Evolutionary conservation across 257 asterid species (phyloP).

Genomic region (Scutellaria galericulata): DNA sequence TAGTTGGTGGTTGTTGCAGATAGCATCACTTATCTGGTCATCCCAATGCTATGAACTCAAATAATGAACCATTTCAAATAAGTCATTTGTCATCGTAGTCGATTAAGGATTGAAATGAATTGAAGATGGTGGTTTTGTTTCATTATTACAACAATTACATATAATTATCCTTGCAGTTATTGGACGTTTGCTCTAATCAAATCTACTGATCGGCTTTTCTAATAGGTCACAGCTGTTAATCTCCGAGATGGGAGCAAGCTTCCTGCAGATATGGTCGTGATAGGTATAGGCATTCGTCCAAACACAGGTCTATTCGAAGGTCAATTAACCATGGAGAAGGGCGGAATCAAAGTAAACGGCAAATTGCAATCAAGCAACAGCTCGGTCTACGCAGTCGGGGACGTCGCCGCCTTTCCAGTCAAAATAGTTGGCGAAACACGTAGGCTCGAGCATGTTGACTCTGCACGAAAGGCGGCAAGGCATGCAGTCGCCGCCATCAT

Average conservation of each 20-base stretch:
- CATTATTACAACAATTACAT: not conserved
- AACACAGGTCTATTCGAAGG: constrained; percentile 91
- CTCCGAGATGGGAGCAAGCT: constrained; percentile 80
- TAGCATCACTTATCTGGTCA: not conserved
- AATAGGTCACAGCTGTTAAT: constrained; percentile 80
- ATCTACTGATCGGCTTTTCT: constrained; percentile 11
- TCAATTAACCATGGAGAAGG: constrained; percentile 85
- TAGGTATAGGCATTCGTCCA: constrained; percentile 94
- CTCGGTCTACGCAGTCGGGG: constrained; percentile 85
- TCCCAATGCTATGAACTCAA: not conserved
- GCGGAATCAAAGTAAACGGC: constrained; percentile 86
- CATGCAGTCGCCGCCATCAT: constrained; percentile 77
- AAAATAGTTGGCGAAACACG: constrained; percentile 71
- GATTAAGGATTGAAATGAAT: not conserved
- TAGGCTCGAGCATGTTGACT: constrained; percentile 88
- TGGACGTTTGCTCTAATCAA: not conserved
- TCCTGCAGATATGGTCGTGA: constrained; percentile 83
- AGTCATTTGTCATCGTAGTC: not conserved
- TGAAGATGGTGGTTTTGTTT: not conserved
- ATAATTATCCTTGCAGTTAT: constrained; percentile 16
- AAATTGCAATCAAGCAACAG: constrained; percentile 78
- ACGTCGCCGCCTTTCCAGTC: constrained; percentile 86
- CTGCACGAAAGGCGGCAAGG: constrained; percentile 76
- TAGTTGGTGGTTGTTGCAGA: no score
- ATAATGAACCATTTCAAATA: not conserved